These are phyloP conservation scores for Cadophora luteo-olivacea DNA, from an alignment of 2,329 filamentous ascomycete genomes.

Conservation along the genomic window DNA sequence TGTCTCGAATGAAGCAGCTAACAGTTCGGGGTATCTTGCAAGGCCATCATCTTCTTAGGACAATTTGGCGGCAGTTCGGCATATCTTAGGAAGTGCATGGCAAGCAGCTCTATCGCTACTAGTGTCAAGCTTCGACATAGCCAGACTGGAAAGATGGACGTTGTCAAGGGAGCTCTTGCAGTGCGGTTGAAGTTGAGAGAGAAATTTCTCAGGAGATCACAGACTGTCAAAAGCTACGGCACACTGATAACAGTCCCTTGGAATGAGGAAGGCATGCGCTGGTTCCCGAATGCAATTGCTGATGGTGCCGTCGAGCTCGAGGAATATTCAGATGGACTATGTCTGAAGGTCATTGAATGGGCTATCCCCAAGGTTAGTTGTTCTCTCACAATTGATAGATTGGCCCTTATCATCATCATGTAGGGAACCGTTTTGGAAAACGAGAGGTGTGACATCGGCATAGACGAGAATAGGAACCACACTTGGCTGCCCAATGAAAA, in stretches of 20 bases:
- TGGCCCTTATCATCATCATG: background rate
- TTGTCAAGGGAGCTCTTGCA: conserved; percentile 23
- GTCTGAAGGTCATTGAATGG: conserved; percentile 27
- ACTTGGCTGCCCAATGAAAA: conserved; percentile 14
- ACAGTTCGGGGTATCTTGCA: background rate
- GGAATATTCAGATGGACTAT: background rate
- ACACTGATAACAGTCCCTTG: conserved; percentile 18
- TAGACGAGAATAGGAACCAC: conserved; percentile 16
- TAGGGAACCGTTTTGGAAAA: conserved; percentile 20
- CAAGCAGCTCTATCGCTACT: conserved; percentile 13
- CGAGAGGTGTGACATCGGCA: conserved; percentile 14
- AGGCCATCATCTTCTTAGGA: conserved; percentile 28
- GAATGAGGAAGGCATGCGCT: background rate
- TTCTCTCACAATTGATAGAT: background rate
- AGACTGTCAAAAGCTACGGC: conserved; percentile 25
- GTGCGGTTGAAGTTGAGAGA: conserved; percentile 18
- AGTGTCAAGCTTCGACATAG: conserved; percentile 22
- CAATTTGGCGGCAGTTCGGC: conserved; percentile 29
- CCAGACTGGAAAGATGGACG: conserved; percentile 26
- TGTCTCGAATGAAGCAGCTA: conserved; percentile 2
- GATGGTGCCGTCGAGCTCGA: conserved; percentile 22
- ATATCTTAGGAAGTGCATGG: conserved; percentile 29
- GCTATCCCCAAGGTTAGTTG: conserved; percentile 26
- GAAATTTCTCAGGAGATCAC: conserved; percentile 19
- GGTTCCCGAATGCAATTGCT: conserved; percentile 13